Conservation (phyloP, 495 filamentous ascomycete genomes). For the Daldinia grandis region DNA sequence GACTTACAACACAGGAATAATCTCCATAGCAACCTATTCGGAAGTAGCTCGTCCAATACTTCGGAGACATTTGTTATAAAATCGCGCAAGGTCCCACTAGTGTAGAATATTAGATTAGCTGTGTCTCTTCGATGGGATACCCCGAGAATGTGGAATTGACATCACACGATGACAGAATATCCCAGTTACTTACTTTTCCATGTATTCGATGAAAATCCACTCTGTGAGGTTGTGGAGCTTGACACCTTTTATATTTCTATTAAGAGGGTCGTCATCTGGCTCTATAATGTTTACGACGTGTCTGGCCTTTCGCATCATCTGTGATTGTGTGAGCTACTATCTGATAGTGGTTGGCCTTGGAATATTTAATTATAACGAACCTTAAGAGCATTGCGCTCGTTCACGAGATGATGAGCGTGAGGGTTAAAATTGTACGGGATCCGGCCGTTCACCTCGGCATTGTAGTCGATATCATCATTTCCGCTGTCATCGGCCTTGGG, state of each 20-base stretch:
- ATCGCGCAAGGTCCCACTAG: not conserved
- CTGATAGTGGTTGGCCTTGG: too few relatives aligned
- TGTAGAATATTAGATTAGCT: not conserved
- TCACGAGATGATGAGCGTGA: not conserved
- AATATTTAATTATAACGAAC: not conserved
- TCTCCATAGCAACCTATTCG: slow-evolving; percentile 1
- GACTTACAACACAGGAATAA: not conserved
- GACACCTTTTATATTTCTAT: not conserved
- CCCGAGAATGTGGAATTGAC: not conserved
- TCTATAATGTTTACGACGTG: not conserved
- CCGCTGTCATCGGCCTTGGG: too few relatives aligned
- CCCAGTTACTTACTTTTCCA: not conserved
- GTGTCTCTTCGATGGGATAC: not conserved
- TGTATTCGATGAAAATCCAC: not conserved
- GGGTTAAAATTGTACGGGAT: too few relatives aligned
- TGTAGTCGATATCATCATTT: too few relatives aligned
- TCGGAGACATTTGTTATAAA: not conserved
- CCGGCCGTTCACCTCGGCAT: too few relatives aligned
- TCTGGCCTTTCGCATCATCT: not conserved
- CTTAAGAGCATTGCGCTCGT: not conserved
- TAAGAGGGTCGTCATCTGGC: not conserved
- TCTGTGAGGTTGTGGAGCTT: not conserved
- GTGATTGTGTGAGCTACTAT: not conserved
- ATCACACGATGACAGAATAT: not conserved
- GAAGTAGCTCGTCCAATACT: not conserved